Evolutionary conservation across 345 rosid genomes (phyloP), one percentile per base, ranked within the genome.

Genomic region (Populus alba): DNA sequence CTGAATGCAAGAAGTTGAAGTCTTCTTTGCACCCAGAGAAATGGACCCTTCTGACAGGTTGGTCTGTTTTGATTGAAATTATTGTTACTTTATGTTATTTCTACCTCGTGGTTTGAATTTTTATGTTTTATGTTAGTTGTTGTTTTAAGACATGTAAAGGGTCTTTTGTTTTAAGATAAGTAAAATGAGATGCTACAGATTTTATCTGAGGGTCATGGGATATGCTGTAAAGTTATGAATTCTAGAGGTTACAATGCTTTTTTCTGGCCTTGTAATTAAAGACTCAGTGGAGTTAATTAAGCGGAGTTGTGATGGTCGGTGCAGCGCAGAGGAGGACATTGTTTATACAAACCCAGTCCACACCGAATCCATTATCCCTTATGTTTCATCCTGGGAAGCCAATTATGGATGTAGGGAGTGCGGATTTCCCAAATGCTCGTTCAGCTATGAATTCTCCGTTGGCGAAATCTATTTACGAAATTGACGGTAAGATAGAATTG

Each of bases 311-410:
- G 43, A 17, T 68, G 71, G 8, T 55, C 71, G 80, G 74, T 71
- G 70, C 87, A 93, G 97, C 77, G 89, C 99, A 96, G 89, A 91
- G 88, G 86, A 93, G 98, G 87, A 91, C 85, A 9, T 90, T 96
- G 97, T 96, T 91, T 86, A 92, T 94, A 66, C 92, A 96, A 84
- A 92, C 97, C 25, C 97, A 96, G 43, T 78, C 95, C 6, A 96
- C 99, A 1, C 99, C 99, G 25, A 96, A 96, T 78, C 98, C 99
- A 53, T 88, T 90, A 13, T 96, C 99, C n/a, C 87, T 96, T 33
- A 94, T 96, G 99, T 96, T 96, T 78, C 87, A 86, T 86, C 97
- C 98, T 13, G 98, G 98, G 65, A 91, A 91, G 86, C 86, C 93
- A 4, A 94, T 96, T 35, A 96, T 96, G 99, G 95, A 94, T 17